Conservation (phyloP, 805 yeast species). For the Candida sphagnicola region DNA sequence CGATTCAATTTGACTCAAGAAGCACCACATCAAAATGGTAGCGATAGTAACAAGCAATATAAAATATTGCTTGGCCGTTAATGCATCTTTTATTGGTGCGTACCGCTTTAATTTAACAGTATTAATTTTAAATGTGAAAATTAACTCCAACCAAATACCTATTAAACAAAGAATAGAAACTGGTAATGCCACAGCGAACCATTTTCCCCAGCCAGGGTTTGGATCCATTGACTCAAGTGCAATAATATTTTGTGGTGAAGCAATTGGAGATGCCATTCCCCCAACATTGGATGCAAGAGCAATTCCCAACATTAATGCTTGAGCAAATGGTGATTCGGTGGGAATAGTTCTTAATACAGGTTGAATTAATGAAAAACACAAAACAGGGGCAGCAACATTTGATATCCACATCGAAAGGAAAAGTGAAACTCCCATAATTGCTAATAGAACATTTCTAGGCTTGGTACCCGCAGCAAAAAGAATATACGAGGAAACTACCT, state of each 20-base stretch:
- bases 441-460: slow-evolving; percentile 70
- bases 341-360: slow-evolving; percentile 85
- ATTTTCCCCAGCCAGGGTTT: slow-evolving; percentile 81
- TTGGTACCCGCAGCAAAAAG: slow-evolving; percentile 81
- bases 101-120: slow-evolving; percentile 46
- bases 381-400: slow-evolving; percentile 95
- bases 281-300: slow-evolving; percentile 92
- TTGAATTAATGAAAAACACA: slow-evolving; percentile 86
- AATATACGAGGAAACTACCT: slow-evolving; percentile 75
- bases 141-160: slow-evolving; percentile 67
- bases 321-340: slow-evolving; percentile 69
- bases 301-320: slow-evolving; percentile 83
- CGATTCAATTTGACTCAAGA: slow-evolving; percentile 36
- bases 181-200: slow-evolving; percentile 89
- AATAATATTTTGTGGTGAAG: slow-evolving; percentile 93
- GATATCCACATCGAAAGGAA: slow-evolving; percentile 94
- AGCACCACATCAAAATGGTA: slow-evolving; percentile 49
- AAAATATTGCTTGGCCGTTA: slow-evolving; percentile 43
- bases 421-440: slow-evolving; percentile 83
- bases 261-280: slow-evolving; percentile 97
- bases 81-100: slow-evolving; percentile 43
- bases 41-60: slow-evolving; percentile 37
- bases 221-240: slow-evolving; percentile 88
- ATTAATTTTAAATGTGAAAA: slow-evolving; percentile 55
- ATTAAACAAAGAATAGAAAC: slow-evolving; percentile 62